Base-by-base conservation (phyloP, 192 early-diverging fungal species). In the Phlyctochytrium planicorne region DNA sequence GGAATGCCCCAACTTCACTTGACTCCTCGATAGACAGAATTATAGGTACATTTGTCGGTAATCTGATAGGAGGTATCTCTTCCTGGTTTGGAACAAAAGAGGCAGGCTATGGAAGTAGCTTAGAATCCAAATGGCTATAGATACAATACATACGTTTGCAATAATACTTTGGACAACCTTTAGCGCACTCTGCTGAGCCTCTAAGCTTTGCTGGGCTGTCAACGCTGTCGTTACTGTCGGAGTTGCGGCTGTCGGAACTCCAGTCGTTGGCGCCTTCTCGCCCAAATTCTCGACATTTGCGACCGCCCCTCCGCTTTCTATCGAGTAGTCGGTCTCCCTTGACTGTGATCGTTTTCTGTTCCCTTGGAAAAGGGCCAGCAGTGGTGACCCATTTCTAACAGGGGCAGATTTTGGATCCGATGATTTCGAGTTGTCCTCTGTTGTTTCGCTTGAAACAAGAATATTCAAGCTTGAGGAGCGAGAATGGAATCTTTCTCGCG, bases 1-100 rank as follows among this genome's bases (percentile, higher is more conserved):
- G 78, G 52, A 78, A 87, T 23, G 84, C 83, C 0, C 87, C 85
- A 3, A 87, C 90, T 55, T 93, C 90, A 1, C 83, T 78, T 2
- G 85, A 86, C 34, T 94, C 91, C 72, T 93, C 90, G 23, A 69
- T 60, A 3, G 87, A 86, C 27, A 95, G 85, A 30, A 91, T 81
- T 2, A 95, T 75, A 1, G 84, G 84, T 0, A 92, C 87, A 37
- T 82, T 75, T 1, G 80, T 62, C 14, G 91, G 89, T n/a, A 95
- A 77, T 16, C 57, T 40, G 24, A 92, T 66, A 16, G 75, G 77
- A 4, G 92, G 93, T 24, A 80, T 80, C 47, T 91, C 91, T 24
- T 83, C 81, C 16, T 53, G 60, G 53, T 82, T 83, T 40, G 68
- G 68, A n/a, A 61, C 16, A 53, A 60, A 62, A 16, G 61, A 30